phyloP scores from a whole-genome alignment of 2,329 filamentous ascomycete genomes.

The Colletotrichum viniferum region DNA sequence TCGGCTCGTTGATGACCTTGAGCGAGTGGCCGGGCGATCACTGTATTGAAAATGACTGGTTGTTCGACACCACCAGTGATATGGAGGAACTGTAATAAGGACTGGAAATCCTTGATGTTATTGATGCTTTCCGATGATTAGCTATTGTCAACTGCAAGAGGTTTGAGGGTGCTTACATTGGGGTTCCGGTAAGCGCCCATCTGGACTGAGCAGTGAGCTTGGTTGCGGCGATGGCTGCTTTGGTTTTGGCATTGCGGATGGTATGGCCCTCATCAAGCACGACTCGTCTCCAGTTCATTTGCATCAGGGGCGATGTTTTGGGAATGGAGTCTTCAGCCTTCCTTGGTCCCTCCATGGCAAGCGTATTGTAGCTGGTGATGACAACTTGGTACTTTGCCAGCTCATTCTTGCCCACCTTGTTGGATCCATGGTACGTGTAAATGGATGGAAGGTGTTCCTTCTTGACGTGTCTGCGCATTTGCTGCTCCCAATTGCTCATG shows the following conservation, averaged over 20 bases:
- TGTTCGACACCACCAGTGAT: constrained; percentile 79
- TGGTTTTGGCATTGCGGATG: constrained; percentile 79
- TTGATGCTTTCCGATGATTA: constrained; percentile 60
- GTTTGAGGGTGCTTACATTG: constrained; percentile 59
- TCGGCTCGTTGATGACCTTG: constrained; percentile 61
- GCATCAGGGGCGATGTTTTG: constrained; percentile 33
- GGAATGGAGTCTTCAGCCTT: background rate
- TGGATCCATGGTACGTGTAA: constrained; percentile 75
- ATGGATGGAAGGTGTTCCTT: constrained; percentile 67
- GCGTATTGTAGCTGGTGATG: constrained; percentile 82
- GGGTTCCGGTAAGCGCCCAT: constrained; percentile 83
- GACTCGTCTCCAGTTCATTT: constrained; percentile 74
- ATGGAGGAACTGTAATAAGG: constrained; percentile 76
- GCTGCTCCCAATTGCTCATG: constrained; percentile 89
- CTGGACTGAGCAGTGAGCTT: constrained; percentile 71
- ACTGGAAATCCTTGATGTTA: constrained; percentile 80
- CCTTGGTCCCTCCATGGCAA: constrained; percentile 63
- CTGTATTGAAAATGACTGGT: constrained; percentile 73
- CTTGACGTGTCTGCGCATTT: constrained; percentile 75
- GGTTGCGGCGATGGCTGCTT: constrained; percentile 71
- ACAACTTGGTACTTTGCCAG: constrained; percentile 75
- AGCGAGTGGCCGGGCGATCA: constrained; percentile 72
- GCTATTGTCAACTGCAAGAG: background rate
- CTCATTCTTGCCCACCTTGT: constrained; percentile 59
- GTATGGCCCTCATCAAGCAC: constrained; percentile 85